A percentile compares a stretch with the other conserved stretches of the same genome.
phyloP scores from a whole-genome alignment of 768 basidiomycete species.

The Suillus subalutaceus region DNA sequence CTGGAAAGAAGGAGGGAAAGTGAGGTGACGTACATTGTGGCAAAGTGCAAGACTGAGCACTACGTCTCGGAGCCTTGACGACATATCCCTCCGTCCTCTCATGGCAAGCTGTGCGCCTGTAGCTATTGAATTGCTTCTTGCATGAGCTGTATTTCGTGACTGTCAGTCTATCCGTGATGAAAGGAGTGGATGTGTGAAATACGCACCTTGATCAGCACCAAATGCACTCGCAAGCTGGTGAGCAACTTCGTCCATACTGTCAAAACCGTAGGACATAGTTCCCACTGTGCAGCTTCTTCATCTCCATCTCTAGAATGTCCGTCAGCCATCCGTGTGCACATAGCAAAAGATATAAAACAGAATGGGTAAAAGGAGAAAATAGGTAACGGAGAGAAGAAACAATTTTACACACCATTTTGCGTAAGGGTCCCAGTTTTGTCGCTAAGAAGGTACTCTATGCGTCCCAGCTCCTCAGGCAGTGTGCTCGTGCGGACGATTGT shows the following conservation, averaged over 20 bases:
- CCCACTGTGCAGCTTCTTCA: slow-evolving; percentile 99
- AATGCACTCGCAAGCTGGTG: slow-evolving; percentile 90
- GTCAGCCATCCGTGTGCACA: slow-evolving; percentile 1
- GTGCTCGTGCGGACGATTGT: slow-evolving; percentile 99
- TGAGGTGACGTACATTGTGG: slow-evolving; percentile 73
- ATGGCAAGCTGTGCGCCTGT: slow-evolving; percentile 85
- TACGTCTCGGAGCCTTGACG: slow-evolving; percentile 88
- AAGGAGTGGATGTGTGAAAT: not conserved
- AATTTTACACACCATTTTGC: slow-evolving; percentile 75
- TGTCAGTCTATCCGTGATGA: not conserved
- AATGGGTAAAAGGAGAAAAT: not conserved
- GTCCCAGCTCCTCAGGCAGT: slow-evolving; percentile 92
- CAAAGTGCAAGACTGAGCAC: slow-evolving; percentile 93
- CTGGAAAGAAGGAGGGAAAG: not conserved
- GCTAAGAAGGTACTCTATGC: slow-evolving; percentile 93
- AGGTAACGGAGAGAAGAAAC: not conserved
- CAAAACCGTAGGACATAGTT: slow-evolving; percentile 94
- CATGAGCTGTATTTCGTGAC: slow-evolving; percentile 35
- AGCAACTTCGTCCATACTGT: slow-evolving; percentile 99
- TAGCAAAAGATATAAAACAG: not conserved
- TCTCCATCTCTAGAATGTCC: slow-evolving; percentile 85
- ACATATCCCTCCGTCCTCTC: slow-evolving; percentile 92
- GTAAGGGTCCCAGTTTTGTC: slow-evolving; percentile 99
- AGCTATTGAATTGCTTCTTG: slow-evolving; percentile 56
- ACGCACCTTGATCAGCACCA: slow-evolving; percentile 61